Percentiles rank a stretch among this genome's conserved stretches.
phyloP scores from a whole-genome alignment of 805 yeast genomes.

The Naumovozyma castellii region DNA sequence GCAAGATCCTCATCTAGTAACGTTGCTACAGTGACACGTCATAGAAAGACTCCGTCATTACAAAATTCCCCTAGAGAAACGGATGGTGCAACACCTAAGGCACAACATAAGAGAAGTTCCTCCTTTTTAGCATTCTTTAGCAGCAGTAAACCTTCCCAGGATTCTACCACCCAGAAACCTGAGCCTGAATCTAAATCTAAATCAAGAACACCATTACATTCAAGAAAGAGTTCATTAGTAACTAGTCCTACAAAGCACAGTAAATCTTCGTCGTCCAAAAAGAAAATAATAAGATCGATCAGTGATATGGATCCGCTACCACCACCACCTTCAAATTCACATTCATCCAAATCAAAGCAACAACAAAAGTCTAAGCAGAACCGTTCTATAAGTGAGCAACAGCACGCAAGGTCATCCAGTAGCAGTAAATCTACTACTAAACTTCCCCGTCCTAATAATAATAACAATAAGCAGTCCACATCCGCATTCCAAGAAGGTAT shows the following conservation, averaged over 20 bases:
- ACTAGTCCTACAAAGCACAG: conserved; percentile 3
- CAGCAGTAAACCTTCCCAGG: conserved; percentile 5
- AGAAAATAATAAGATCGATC: conserved; percentile 30
- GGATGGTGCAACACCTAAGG: no score
- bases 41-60: conserved; percentile 15
- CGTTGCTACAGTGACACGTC: conserved; percentile 7
- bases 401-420: conserved; percentile 3
- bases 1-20: conserved; percentile 10
- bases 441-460: no score
- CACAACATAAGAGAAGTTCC: conserved; percentile 47
- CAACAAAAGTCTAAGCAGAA: neutral
- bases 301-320: conserved; percentile 35
- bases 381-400: conserved; percentile 1
- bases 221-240: conserved; percentile 7
- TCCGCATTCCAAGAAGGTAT: conserved; percentile 87
- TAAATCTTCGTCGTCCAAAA: conserved; percentile 3
- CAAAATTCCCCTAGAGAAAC: no score
- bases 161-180: neutral
- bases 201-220: conserved; percentile 4
- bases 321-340: neutral
- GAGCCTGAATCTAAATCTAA: no score
- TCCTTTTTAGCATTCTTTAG: conserved; percentile 46
- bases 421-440: conserved; percentile 30
- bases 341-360: neutral
- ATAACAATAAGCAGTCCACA: conserved; percentile 51